Evolutionary conservation across 2,329 filamentous ascomycete species (phyloP).

Genomic region (Stemphylium lycopersici): DNA sequence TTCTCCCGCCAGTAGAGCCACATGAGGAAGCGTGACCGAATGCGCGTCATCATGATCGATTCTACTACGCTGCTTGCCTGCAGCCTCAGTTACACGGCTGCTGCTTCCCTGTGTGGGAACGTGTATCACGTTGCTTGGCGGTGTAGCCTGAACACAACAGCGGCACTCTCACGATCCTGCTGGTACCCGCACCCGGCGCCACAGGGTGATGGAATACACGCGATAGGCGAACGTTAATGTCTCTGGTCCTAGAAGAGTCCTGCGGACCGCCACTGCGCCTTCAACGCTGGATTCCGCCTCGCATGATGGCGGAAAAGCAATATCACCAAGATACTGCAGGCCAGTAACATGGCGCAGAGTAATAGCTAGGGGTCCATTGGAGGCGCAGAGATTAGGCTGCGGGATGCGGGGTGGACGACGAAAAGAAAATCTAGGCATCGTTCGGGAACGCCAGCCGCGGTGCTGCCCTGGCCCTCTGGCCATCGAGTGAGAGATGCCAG

Average conservation of each 20-base stretch:
- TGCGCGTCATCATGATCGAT: constrained; percentile 2
- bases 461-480: background rate
- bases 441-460: background rate
- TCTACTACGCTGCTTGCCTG: background rate
- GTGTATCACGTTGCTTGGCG: constrained; percentile 19
- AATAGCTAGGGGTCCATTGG: constrained; percentile 25
- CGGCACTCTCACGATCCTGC: constrained; percentile 13
- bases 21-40: constrained; percentile 3
- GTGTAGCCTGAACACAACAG: constrained; percentile 7
- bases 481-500: background rate
- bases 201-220: constrained; percentile 6
- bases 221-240: constrained; percentile 11
- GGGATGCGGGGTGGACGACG: constrained; percentile 11
- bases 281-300: background rate
- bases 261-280: background rate
- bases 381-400: background rate
- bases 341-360: constrained; percentile 4
- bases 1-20: background rate
- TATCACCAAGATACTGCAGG: background rate
- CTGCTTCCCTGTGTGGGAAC: constrained; percentile 5
- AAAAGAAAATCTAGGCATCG: background rate
- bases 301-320: background rate
- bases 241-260: background rate
- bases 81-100: constrained; percentile 15
- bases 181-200: constrained; percentile 8